These are phyloP conservation scores for Penicillium arizonense DNA, from an alignment of 495 filamentous ascomycete genomes.

Conservation along the genomic window DNA sequence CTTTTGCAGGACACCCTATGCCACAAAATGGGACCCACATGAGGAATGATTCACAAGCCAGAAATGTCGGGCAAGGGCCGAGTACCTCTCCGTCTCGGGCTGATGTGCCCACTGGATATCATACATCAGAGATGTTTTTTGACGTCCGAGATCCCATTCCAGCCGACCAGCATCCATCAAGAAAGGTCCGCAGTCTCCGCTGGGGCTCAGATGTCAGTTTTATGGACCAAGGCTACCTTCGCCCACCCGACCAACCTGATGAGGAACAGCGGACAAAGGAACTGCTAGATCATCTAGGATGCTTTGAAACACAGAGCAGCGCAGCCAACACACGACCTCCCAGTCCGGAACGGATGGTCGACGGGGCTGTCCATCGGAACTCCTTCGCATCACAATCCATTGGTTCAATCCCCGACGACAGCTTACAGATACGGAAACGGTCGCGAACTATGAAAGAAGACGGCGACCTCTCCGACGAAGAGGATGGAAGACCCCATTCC, in stretches of 20 bases:
- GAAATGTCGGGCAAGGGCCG: slow-evolving; percentile 13
- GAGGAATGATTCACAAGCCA: slow-evolving; percentile 16
- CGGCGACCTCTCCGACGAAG: slow-evolving; percentile 35
- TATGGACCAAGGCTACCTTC: slow-evolving; percentile 54
- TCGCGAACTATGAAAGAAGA: slow-evolving; percentile 37
- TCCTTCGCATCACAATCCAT: background rate
- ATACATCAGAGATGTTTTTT: slow-evolving; percentile 47
- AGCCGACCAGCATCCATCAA: slow-evolving; percentile 37
- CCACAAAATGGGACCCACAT: slow-evolving; percentile 23
- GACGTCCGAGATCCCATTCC: slow-evolving; percentile 41
- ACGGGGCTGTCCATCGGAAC: slow-evolving; percentile 10
- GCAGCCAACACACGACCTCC: slow-evolving; percentile 57
- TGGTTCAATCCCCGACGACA: slow-evolving; percentile 21
- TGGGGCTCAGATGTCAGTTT: slow-evolving; percentile 70
- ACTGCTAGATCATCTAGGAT: slow-evolving; percentile 52
- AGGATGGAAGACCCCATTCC: slow-evolving; percentile 39
- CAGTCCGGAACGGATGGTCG: slow-evolving; percentile 46
- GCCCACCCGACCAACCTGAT: slow-evolving; percentile 52
- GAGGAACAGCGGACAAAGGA: slow-evolving; percentile 52
- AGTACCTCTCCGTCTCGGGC: slow-evolving; percentile 19
- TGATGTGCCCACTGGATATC: slow-evolving; percentile 32
- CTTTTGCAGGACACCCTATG: slow-evolving; percentile 26
- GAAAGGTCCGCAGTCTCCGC: slow-evolving; percentile 44
- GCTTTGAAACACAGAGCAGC: slow-evolving; percentile 52
- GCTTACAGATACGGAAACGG: slow-evolving; percentile 33